phyloP scores from a whole-genome alignment of 495 filamentous ascomycete genomes.

The Neohortaea acidophila region DNA sequence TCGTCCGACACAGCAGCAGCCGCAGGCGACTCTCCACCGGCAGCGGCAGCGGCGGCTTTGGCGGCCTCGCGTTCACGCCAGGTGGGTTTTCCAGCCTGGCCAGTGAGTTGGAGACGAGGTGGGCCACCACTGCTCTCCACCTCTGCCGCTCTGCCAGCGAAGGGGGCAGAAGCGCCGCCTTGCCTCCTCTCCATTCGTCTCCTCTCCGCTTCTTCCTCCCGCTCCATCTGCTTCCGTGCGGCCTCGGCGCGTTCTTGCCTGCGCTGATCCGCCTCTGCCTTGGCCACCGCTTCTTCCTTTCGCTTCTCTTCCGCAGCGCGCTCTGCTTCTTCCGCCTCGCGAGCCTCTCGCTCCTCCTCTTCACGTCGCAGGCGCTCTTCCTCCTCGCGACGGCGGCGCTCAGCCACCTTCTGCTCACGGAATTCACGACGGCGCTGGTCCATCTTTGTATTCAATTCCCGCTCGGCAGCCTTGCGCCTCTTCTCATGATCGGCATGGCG shows the following conservation, averaged over 20 bases:
- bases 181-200: constrained; percentile 13
- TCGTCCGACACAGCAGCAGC: constrained; percentile 10
- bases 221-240: constrained; percentile 47
- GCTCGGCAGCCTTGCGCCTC: constrained; percentile 72
- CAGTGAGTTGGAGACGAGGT: constrained; percentile 53
- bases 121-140: constrained; percentile 37
- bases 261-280: constrained; percentile 72
- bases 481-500: constrained; percentile 93
- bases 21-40: constrained; percentile 17
- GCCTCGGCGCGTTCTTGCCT: constrained; percentile 42
- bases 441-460: constrained; percentile 79
- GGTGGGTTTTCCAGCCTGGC: constrained; percentile 37
- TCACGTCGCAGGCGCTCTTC: constrained; percentile 57
- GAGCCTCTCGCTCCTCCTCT: constrained; percentile 64
- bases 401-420: constrained; percentile 53
- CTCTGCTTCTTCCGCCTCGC: constrained; percentile 69
- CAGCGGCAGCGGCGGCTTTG: constrained; percentile 33
- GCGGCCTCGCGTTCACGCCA: constrained; percentile 81
- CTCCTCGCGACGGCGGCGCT: constrained; percentile 70
- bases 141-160: constrained; percentile 11
- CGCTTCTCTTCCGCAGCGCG: constrained; percentile 57
- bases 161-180: too few species aligned
- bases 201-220: constrained; percentile 50
- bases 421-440: constrained; percentile 71
- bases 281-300: constrained; percentile 49